Evolutionary conservation across 2,329 filamentous ascomycete species (phyloP).

Genomic region (Rhynchosporium agropyri): DNA sequence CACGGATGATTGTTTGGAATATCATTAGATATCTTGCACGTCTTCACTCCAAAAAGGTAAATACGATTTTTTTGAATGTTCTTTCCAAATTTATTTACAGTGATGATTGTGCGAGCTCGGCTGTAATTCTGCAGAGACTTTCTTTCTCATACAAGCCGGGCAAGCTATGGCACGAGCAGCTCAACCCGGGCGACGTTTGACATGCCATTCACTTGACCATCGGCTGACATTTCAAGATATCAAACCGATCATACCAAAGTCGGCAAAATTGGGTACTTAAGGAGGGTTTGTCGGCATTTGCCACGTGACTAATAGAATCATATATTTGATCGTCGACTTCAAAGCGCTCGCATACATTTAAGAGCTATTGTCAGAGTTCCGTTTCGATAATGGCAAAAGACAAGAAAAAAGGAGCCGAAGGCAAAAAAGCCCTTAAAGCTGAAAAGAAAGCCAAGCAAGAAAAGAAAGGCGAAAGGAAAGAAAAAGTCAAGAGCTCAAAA

Average conservation of each 20-base stretch:
- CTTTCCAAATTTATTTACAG: background rate
- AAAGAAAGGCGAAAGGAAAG: slow-evolving; percentile 87
- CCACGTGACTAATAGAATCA: background rate
- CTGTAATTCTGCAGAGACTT: slow-evolving; percentile 1
- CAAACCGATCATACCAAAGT: background rate
- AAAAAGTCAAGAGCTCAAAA: slow-evolving; percentile 70
- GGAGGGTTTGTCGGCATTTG: too few species aligned
- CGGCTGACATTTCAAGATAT: background rate
- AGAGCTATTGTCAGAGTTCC: background rate
- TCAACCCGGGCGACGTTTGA: background rate
- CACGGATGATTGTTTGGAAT: background rate
- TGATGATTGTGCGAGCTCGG: background rate
- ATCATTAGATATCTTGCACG: background rate
- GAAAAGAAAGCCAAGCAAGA: slow-evolving; percentile 78
- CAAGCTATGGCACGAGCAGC: background rate
- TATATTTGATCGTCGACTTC: too few species aligned
- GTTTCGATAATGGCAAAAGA: slow-evolving; percentile 51
- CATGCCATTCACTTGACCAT: background rate
- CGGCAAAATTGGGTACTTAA: too few species aligned
- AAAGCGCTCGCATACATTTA: too few species aligned
- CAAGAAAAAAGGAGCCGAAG: slow-evolving; percentile 51
- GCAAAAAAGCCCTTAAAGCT: slow-evolving; percentile 57
- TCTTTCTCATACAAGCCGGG: background rate
- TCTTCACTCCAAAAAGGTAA: background rate
- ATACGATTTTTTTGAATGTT: background rate